A percentile compares a stretch with the other conserved stretches of the same genome.
Evolutionary conservation across 352 stramenopile genomes (phyloP).

Genomic region (Aphanomyces stellatus): DNA sequence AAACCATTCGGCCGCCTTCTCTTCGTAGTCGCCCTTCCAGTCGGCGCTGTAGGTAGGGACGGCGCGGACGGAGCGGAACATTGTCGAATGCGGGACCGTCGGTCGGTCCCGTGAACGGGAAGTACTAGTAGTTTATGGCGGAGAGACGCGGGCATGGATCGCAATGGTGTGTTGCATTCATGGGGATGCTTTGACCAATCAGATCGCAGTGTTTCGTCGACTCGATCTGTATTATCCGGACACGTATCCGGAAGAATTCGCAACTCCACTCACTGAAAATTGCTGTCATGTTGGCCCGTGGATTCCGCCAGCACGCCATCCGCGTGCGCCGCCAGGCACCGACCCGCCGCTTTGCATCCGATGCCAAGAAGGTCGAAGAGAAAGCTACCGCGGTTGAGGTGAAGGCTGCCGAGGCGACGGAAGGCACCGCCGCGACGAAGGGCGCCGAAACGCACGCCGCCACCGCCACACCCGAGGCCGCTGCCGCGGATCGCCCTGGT

Average conservation of each 20-base stretch:
- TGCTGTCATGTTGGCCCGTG: background rate
- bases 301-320: background rate
- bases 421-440: background rate
- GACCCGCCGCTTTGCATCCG: background rate
- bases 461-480: background rate
- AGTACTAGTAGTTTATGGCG: too few species aligned
- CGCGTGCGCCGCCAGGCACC: background rate
- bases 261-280: too few species aligned
- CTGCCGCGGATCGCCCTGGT: conserved; percentile 28
- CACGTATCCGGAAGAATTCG: too few species aligned
- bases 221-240: background rate
- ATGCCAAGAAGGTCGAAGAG: background rate
- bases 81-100: too few species aligned
- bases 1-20: conserved; percentile 19
- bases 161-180: too few species aligned
- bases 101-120: too few species aligned
- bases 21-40: conserved; percentile 14
- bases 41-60: background rate
- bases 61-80: conserved; percentile 6
- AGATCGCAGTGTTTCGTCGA: too few species aligned
- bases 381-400: background rate
- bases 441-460: background rate
- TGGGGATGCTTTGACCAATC: too few species aligned
- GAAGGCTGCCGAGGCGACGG: background rate
- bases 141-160: too few species aligned